These are phyloP conservation scores for Parmelia sp. DNA, from an alignment of 495 filamentous ascomycete genomes.

Conservation along the genomic window DNA sequence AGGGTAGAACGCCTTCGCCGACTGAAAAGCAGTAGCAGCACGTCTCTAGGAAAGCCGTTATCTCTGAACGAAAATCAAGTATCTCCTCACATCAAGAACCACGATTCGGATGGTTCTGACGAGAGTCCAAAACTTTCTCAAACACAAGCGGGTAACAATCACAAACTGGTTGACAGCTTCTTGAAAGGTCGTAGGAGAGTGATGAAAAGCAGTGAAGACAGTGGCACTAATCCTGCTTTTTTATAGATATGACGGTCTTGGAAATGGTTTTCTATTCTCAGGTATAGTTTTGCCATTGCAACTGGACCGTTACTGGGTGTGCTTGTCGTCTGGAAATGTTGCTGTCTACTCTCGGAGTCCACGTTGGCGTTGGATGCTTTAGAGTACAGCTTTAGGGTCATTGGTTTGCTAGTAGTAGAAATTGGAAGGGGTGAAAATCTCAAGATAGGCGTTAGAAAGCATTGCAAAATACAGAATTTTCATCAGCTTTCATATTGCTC, in stretches of 20 bases:
- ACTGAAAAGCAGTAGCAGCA: conserved; percentile 21
- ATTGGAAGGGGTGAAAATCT: background rate
- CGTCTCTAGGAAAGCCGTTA: conserved; percentile 5
- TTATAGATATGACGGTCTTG: conserved; percentile 14
- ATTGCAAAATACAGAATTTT: background rate
- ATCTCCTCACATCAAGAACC: background rate
- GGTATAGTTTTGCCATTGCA: conserved; percentile 1
- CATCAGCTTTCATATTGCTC: background rate
- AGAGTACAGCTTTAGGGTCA: background rate
- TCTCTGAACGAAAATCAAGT: conserved; percentile 7
- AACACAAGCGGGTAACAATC: conserved; percentile 1
- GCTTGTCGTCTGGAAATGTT: background rate
- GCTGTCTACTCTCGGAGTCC: conserved; percentile 34
- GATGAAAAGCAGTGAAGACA: conserved; percentile 21
- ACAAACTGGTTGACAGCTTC: conserved; percentile 24
- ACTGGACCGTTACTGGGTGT: background rate
- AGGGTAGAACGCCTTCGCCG: conserved; percentile 25
- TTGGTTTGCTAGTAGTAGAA: background rate
- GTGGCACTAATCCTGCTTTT: conserved; percentile 18
- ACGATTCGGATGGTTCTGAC: background rate
- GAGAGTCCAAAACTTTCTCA: background rate
- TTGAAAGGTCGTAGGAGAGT: conserved; percentile 21
- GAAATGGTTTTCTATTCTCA: conserved; percentile 4
- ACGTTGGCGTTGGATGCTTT: background rate
- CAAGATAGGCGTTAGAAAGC: background rate